Evolutionary conservation across 305 asterid species (phyloP), one percentile per base, ranked within the genome.

Genomic region (Solanum hybrid): DNA sequence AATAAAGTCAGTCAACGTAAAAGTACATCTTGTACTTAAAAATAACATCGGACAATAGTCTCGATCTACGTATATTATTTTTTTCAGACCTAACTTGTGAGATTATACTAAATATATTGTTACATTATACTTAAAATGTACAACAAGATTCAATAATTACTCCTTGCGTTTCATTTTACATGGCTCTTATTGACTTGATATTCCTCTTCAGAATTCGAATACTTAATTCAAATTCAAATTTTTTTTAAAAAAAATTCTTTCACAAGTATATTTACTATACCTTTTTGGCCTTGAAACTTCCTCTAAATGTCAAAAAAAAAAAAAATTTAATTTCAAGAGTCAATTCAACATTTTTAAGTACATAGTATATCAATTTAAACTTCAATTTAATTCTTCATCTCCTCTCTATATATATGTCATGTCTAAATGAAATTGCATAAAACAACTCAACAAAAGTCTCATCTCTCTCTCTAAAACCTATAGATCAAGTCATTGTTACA

Each of bases 161-260:
- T 29, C 31, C 32, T 20, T 60, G 11, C 26, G 0, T 20, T 20
- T 60, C 26, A 60, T 20, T 60, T 60, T 60, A 60, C 11, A 1
- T 7, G 1, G 5, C 71, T 60, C 26, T 60, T 46, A 20, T 56
- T 20, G 12, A 0, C 24, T 60, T 60, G 26, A 20, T 20, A 22
- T 60, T 60, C 5, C 8, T 51, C 8, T 16, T 42, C 0, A 0
- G 22, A 14, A 16, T 16, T 16, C 0, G 0, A 51, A 51, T 51
- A 51, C 0, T 51, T 16, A 14, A 51, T 51, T 51, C 22, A 51
- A 16, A 51, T 0, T 29, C 56, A 42, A 42, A 40, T 4, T 40
- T 40, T 40, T 40, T 12, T 40, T 29, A 29, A 29, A 29, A 29
- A 29, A 38, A 12, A 11, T 29, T 29, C 31, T 42, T 14, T 6